Percentiles rank a stretch among this genome's conserved stretches.
Conservation (phyloP, 73 alveolate genomes). For the Paramecium tetraurelia region DNA sequence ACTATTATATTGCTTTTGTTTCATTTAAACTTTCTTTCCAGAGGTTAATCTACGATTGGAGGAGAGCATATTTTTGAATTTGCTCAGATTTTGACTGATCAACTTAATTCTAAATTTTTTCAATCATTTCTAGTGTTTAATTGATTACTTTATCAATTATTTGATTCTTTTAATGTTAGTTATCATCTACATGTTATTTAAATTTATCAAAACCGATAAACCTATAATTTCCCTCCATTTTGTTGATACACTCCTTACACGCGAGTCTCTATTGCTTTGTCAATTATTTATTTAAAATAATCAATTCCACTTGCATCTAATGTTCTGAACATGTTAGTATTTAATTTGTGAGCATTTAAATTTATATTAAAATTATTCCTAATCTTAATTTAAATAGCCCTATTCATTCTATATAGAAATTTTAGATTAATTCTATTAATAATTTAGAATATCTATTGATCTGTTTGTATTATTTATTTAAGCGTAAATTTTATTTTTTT, state of each 20-base stretch:
- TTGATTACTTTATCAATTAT: neutral
- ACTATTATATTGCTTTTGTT: too few species aligned
- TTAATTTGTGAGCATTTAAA: neutral
- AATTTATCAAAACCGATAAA: neutral
- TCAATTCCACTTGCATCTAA: neutral
- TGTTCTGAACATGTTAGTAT: neutral
- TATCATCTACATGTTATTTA: neutral
- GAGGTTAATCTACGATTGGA: neutral
- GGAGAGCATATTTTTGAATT: neutral
- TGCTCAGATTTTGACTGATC: neutral
- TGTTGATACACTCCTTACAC: neutral
- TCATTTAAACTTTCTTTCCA: neutral
- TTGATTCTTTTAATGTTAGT: neutral
- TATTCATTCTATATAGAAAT: too few species aligned
- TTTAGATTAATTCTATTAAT: too few species aligned
- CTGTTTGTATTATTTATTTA: too few species aligned
- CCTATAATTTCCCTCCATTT: neutral
- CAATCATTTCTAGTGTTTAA: neutral
- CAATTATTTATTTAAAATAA: neutral
- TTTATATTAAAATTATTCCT: too few species aligned
- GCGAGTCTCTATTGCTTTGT: neutral
- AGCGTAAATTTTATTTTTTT: too few species aligned
- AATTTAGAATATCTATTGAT: too few species aligned
- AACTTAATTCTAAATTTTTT: too few species aligned
- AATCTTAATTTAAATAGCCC: too few species aligned